Conservation (phyloP, 768 basidiomycete genomes). For the Sarcodon aspratus region DNA sequence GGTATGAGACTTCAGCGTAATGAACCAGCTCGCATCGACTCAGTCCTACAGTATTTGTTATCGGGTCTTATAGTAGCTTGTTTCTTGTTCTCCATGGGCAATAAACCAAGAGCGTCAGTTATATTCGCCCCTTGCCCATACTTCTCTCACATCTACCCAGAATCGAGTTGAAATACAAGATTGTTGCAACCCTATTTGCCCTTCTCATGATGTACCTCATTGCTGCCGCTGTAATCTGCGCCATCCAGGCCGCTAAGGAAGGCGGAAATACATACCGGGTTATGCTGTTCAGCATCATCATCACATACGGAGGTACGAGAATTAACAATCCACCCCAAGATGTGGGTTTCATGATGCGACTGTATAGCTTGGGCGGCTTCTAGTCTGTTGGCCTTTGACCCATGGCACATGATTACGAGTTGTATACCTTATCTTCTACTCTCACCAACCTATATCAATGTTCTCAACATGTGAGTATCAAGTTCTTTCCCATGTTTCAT, state of each 20-base stretch:
- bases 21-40: background rate
- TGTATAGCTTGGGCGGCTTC: conserved; percentile 31
- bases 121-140: background rate
- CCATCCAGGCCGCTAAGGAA: conserved; percentile 57
- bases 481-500: conserved; percentile 2
- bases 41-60: conserved; percentile 54
- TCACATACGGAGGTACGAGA: conserved; percentile 65
- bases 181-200: conserved; percentile 62
- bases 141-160: conserved; percentile 22
- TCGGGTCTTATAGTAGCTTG: conserved; percentile 77
- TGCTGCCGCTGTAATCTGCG: conserved; percentile 71
- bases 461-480: conserved; percentile 56
- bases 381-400: conserved; percentile 80
- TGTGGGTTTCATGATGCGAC: background rate
- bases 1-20: conserved; percentile 26
- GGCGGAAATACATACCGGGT: conserved; percentile 54
- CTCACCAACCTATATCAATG: conserved; percentile 71
- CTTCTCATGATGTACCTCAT: conserved; percentile 78
- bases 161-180: conserved; percentile 78
- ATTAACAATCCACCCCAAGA: conserved; percentile 1
- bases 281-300: conserved; percentile 78
- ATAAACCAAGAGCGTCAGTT: conserved; percentile 73
- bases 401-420: conserved; percentile 93
- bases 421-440: conserved; percentile 83
- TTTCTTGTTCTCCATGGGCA: conserved; percentile 94